Percentiles rank a stretch among this genome's conserved stretches.
Evolutionary conservation across 176 grass and related monocot species (phyloP).

Genomic region (Paspalum notatum): DNA sequence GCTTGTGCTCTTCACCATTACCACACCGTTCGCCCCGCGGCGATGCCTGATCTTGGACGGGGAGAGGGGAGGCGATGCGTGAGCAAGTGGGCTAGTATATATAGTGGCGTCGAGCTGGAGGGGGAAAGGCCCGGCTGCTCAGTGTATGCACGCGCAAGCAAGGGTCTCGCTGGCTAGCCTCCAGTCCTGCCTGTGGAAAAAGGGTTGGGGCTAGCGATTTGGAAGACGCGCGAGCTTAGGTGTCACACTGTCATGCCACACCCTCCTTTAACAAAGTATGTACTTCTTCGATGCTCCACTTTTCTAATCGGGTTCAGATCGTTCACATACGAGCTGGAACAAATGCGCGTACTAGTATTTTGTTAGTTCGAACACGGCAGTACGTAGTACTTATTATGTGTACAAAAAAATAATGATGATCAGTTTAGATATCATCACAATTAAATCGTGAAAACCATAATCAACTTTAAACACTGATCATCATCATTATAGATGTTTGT

Average conservation of each 20-base stretch:
- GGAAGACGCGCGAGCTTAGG: constrained; percentile 35
- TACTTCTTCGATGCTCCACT: constrained; percentile 12
- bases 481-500: background rate
- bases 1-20: constrained; percentile 50
- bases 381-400: background rate
- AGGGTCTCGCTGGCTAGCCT: no score
- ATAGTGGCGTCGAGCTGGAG: constrained; percentile 20
- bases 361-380: background rate
- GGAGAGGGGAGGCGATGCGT: constrained; percentile 3
- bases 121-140: background rate
- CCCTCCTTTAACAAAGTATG: constrained; percentile 34
- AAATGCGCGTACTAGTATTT: background rate
- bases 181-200: constrained; percentile 32
- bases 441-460: background rate
- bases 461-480: background rate
- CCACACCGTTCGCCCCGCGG: background rate
- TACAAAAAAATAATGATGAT: background rate
- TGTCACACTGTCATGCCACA: constrained; percentile 33
- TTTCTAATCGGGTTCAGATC: constrained; percentile 26
- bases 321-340: constrained; percentile 29
- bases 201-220: constrained; percentile 46
- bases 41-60: background rate
- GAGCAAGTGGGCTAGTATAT: constrained; percentile 31
- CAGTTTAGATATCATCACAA: background rate
- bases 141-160: constrained; percentile 24